Percentiles rank a stretch among this genome's conserved stretches.
These are phyloP conservation scores for Aspergillus japonicus DNA, from an alignment of 2,329 filamentous ascomycete species.

Conservation along the genomic window DNA sequence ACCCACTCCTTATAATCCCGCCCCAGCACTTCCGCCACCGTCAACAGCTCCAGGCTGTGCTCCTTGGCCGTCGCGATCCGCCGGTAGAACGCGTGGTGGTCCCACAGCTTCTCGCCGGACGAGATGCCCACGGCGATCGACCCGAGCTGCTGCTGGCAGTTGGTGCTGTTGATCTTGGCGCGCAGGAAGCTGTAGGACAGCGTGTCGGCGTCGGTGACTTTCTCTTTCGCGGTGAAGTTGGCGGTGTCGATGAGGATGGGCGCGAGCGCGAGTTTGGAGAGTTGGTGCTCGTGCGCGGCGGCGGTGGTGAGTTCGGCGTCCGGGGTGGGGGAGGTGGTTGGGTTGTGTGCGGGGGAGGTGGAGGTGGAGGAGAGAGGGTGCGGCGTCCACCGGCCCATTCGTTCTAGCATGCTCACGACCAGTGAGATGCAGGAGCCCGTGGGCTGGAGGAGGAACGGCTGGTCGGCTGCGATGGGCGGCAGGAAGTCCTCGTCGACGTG, in stretches of 20 bases:
- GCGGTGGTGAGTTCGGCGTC: constrained; percentile 26
- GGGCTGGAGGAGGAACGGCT: constrained; percentile 55
- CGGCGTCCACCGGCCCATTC: constrained; percentile 46
- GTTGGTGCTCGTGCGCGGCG: constrained; percentile 24
- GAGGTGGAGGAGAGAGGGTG: neutral
- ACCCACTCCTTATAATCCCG: constrained; percentile 66
- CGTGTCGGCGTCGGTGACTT: constrained; percentile 50
- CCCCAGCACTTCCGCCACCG: constrained; percentile 55
- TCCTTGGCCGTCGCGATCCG: constrained; percentile 55
- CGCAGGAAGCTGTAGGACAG: constrained; percentile 53
- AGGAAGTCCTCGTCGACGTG: constrained; percentile 60
- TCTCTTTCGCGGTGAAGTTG: constrained; percentile 45
- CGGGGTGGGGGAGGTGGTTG: too few relatives aligned
- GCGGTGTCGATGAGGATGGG: constrained; percentile 47
- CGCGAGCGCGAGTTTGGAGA: constrained; percentile 41
- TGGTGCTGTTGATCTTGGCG: constrained; percentile 42
- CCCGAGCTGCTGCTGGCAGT: constrained; percentile 2
- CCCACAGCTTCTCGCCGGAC: constrained; percentile 32
- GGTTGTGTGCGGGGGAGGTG: constrained; percentile 15
- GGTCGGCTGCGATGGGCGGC: constrained; percentile 39
- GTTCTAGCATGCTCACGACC: constrained; percentile 51
- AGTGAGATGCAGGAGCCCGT: constrained; percentile 61
- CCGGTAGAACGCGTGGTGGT: constrained; percentile 51
- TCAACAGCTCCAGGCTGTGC: constrained; percentile 53
- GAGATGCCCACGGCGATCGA: neutral